phyloP scores from a whole-genome alignment of 2,329 filamentous ascomycete genomes.

The Talaromyces funiculosus region DNA sequence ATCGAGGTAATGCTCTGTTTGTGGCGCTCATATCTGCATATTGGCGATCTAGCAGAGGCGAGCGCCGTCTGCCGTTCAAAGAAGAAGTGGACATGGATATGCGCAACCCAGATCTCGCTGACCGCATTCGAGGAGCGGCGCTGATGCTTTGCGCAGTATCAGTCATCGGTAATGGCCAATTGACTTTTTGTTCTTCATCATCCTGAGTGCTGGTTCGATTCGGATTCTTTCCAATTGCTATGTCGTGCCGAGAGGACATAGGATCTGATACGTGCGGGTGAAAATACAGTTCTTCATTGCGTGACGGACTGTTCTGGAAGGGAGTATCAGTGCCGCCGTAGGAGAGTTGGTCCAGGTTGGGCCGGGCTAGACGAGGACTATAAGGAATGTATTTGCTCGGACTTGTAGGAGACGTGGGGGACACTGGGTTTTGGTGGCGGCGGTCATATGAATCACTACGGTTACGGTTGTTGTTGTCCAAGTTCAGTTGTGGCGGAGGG shows the following conservation, averaged over 20 bases:
- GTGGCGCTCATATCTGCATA: conserved; percentile 20
- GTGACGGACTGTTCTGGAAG: neutral
- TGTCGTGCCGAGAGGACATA: conserved; percentile 4
- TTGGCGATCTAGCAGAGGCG: conserved; percentile 21
- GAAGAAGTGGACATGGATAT: conserved; percentile 35
- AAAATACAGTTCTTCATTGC: conserved; percentile 1
- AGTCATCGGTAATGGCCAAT: conserved; percentile 10
- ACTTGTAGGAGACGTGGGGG: neutral
- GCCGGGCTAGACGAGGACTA: conserved; percentile 7
- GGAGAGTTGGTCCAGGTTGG: neutral
- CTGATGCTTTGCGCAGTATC: conserved; percentile 1
- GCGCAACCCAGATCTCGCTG: conserved; percentile 23
- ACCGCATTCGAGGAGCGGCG: conserved; percentile 3
- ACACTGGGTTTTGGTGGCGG: neutral
- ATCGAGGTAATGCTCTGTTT: conserved; percentile 27
- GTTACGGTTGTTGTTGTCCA: conserved; percentile 13
- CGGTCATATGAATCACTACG: neutral
- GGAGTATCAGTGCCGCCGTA: neutral
- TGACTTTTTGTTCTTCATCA: neutral
- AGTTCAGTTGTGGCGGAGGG: conserved; percentile 26
- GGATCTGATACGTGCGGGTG: conserved; percentile 4
- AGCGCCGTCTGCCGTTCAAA: conserved; percentile 25
- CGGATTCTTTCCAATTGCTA: neutral
- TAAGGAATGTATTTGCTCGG: conserved; percentile 8
- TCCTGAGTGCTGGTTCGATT: neutral